Conservation (phyloP, 306 rosid species). For the Castanopsis chinensis region DNA sequence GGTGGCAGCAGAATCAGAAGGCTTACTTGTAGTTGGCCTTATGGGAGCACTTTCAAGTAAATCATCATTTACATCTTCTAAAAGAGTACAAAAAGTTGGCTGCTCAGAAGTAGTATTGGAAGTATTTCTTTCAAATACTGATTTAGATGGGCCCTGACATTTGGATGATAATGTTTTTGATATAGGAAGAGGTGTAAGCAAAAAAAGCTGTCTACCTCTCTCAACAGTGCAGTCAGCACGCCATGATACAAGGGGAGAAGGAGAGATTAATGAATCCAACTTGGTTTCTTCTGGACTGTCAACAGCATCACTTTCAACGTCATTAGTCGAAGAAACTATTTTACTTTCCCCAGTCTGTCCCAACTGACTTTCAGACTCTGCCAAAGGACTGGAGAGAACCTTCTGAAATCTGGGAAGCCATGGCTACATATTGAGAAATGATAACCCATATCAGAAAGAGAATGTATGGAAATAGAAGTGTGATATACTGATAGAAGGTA, state of each 20-base stretch:
- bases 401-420: constrained; percentile 74
- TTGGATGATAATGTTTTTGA: constrained; percentile 64
- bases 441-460: constrained; percentile 14
- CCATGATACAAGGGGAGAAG: constrained; percentile 97
- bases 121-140: constrained; percentile 40
- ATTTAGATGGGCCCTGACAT: constrained; percentile 37
- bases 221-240: constrained; percentile 75
- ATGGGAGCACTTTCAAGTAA: constrained; percentile 25
- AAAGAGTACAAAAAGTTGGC: constrained; percentile 21
- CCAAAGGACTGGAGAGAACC: constrained; percentile 29
- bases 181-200: constrained; percentile 90
- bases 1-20: constrained; percentile 32
- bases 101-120: constrained; percentile 24
- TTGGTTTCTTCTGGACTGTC: constrained; percentile 48
- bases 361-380: constrained; percentile 27
- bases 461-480: constrained; percentile 4
- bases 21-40: constrained; percentile 47
- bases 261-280: constrained; percentile 54
- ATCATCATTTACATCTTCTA: constrained; percentile 32
- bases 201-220: constrained; percentile 77
- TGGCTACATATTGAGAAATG: constrained; percentile 54
- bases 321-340: constrained; percentile 21
- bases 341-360: constrained; percentile 13
- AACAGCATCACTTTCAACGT: constrained; percentile 17
- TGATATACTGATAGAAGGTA: background rate